Evolutionary conservation across 2,329 filamentous ascomycete species (phyloP), one percentile per base, ranked within the genome.

Genomic region (Acrocalymma vagum): DNA sequence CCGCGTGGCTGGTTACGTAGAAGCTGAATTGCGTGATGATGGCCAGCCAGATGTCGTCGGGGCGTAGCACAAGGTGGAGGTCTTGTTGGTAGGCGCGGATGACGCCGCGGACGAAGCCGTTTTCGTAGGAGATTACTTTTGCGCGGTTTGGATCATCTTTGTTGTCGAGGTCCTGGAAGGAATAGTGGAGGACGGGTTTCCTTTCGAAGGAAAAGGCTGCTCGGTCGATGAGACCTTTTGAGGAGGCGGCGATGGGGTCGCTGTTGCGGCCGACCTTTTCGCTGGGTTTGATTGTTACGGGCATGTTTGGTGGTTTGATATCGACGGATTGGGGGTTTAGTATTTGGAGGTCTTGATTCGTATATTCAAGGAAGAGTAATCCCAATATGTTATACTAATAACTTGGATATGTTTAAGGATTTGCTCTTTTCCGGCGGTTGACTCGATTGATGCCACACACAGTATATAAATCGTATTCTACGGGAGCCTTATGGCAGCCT

Each of bases 11-110:
- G 20, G 51, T 55, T 14, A 58, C 36, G 40, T 55, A 54, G 42
- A 51, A 54, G 29, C 37, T 53, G 20, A 58, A 33, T 26, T 59
- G 55, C 0, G 24, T 45, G 4, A 59, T 15, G 28, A 58, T 56
- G 8, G 45, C 42, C 26, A 58, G 44, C 55, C 53, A 61, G 2
- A 59, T 42, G 17, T 60, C 55, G 4, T 60, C 54, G 9, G 57
- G 57, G 4, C 54, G 55, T 1, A 60, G 42, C 5, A 45, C 27
- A 1, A 60, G 38, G 24, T 60, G 51, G n/a, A 43, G 38, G 17
- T 55, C 38, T 15, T 45, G 8, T n/a, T 13, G 23, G 23, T 42
- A 45, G 5, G 51, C 51, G 5, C 37, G 9, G 8, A 48, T 29
- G 13, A 38, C 15, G 9, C 29, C 39, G 6, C 23, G 20, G 14